phyloP scores from a whole-genome alignment of 2,329 filamentous ascomycete species.

The Escovopsis sp. region DNA sequence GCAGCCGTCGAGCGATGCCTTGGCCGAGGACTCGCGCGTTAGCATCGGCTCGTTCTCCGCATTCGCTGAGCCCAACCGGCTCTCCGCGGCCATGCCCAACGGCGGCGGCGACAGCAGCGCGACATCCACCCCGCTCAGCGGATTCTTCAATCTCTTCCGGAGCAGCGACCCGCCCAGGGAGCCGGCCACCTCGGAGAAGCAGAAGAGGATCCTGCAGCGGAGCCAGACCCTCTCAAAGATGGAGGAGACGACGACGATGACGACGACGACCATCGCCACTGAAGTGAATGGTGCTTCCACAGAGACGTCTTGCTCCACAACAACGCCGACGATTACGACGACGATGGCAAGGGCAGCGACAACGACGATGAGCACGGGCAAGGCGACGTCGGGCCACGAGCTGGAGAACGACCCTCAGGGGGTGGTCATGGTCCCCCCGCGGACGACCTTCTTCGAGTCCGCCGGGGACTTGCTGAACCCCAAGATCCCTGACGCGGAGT shows the following conservation, averaged over 20 bases:
- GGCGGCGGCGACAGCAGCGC: conserved; percentile 3
- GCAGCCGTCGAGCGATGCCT: conserved; percentile 51
- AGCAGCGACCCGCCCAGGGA: conserved; percentile 36
- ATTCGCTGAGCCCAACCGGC: conserved; percentile 12
- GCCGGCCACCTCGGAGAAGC: conserved; percentile 39
- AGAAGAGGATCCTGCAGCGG: conserved; percentile 57
- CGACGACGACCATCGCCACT: conserved; percentile 1
- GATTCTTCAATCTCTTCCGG: conserved; percentile 63
- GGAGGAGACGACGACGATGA: conserved; percentile 10
- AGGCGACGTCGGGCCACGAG: conserved; percentile 37
- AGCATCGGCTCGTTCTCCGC: conserved; percentile 35
- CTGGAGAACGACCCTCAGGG: conserved; percentile 27
- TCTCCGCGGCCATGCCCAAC: conserved; percentile 15
- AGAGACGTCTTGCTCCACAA: no score
- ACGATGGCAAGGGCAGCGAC: no score
- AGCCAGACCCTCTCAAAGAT: conserved; percentile 48
- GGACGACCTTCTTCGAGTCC: conserved; percentile 87
- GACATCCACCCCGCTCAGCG: conserved; percentile 38
- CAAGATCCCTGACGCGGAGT: conserved; percentile 67
- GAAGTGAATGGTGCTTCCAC: no score
- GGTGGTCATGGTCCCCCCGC: conserved; percentile 55
- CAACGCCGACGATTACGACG: no score
- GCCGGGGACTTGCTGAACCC: conserved; percentile 87
- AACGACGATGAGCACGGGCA: conserved; percentile 11
- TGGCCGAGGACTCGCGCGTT: conserved; percentile 49